Conservation (phyloP, 176 grass and related monocot species). For the Pontederia paniculata region DNA sequence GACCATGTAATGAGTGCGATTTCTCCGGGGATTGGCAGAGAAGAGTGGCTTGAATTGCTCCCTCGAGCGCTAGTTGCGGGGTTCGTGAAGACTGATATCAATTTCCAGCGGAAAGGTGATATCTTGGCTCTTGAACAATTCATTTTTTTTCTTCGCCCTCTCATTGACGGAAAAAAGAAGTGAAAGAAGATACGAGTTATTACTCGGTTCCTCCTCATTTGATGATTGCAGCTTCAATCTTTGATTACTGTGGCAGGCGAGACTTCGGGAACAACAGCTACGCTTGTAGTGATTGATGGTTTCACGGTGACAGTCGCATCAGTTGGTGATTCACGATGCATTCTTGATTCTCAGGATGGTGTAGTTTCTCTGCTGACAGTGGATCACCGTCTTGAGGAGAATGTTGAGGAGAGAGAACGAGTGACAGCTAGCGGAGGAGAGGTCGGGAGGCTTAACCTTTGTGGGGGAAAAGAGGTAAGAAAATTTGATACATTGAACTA, state of each 20-base stretch:
- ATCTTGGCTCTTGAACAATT: not conserved
- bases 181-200: not conserved
- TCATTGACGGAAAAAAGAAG: not conserved
- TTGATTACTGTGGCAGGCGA: conserved; percentile 40
- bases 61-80: conserved; percentile 86
- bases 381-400: conserved; percentile 85
- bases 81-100: conserved; percentile 93
- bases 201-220: conserved; percentile 9
- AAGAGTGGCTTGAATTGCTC: conserved; percentile 75
- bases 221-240: conserved; percentile 16
- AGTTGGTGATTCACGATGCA: conserved; percentile 91
- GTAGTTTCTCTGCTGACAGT: conserved; percentile 78
- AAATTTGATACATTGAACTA: not conserved
- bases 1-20: conserved; percentile 93
- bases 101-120: conserved; percentile 85
- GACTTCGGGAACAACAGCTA: conserved; percentile 81
- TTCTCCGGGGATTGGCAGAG: conserved; percentile 60
- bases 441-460: conserved; percentile 85
- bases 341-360: conserved; percentile 57
- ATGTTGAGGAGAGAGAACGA: conserved; percentile 76
- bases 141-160: not conserved
- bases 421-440: conserved; percentile 88
- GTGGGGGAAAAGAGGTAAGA: conserved; percentile 73
- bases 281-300: conserved; percentile 77
- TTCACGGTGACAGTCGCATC: conserved; percentile 82